Base-by-base conservation (phyloP, 164 flowering plant genomes). In the Stephania japonica region DNA sequence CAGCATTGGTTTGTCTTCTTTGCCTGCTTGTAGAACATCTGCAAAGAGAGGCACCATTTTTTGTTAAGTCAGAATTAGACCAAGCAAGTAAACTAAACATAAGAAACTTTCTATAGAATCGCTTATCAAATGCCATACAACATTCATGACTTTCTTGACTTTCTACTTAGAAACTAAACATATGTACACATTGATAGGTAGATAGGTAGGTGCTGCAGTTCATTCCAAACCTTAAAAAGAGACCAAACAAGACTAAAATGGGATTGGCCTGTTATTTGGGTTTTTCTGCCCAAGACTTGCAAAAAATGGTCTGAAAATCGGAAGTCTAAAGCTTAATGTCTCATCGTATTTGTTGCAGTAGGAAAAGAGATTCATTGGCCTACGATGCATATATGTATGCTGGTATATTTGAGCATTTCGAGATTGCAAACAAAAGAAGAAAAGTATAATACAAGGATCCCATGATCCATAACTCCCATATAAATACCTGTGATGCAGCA, bases 1-100 rank as follows among this genome's bases (percentile, higher is more conserved):
- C 99, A 95, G 77, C 99, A 95, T 78, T 85, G 90, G 74, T 95
- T 93, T 73, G 98, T 89, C 78, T 95, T 90, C 87, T 91, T 95
- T 8, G 99, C 99, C 78, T 92, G 98, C 87, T 93, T 95, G 92
- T 95, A 92, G 76, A 95, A 95, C 94, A 95, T 86, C 99, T 95
- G 96, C 78, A 76, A 25, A 80, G 78, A 73, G 25, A 69, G 61
- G 38, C 65, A 68, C 69, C 69, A 67, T 41, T 67, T 19, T 67
- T 38, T 14, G 8, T 44, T 32, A 16, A 5, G 49, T 27, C 44
- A 27, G 1, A 67, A 67, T 32, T 67, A 23, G 21, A 38, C 42
- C 64, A 19, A n/a, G 64, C 64, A 59, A 19, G 64, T 59, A 19
- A 59, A 59, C 9, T 59, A 6, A 9, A 32, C 38, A 32, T 1